Evolutionary conservation across 1,284 basidiomycete species (phyloP).

Genomic region (Cutaneotrichosporon mucoides): DNA sequence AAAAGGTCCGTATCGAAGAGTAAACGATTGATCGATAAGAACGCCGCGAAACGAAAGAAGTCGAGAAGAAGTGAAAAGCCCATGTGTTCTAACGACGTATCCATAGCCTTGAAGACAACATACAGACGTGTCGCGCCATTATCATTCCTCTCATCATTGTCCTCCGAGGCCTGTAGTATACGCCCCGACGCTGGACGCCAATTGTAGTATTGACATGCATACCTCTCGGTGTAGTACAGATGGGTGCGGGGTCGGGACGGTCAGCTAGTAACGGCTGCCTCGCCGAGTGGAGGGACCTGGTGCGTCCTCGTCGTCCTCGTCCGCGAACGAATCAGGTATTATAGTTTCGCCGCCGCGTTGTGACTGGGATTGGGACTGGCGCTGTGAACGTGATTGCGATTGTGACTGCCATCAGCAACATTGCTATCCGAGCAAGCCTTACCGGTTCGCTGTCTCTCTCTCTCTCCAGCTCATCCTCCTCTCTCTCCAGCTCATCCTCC

Average conservation of each 20-base stretch:
- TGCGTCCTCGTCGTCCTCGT: conserved; percentile 4
- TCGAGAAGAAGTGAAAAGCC: conserved; percentile 2
- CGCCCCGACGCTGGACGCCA: conserved; percentile 1
- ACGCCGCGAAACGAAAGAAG: background rate
- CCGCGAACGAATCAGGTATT: conserved; percentile 8
- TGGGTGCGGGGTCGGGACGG: background rate
- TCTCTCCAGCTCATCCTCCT: background rate
- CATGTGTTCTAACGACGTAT: background rate
- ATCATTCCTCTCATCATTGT: background rate
- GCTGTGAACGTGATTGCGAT: background rate
- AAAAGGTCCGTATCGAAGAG: conserved; percentile 1
- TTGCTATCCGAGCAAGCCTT: background rate
- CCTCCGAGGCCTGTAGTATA: background rate
- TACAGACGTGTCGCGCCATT: background rate
- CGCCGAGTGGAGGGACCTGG: too few species aligned
- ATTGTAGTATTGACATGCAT: conserved; percentile 2
- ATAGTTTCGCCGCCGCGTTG: conserved; percentile 6
- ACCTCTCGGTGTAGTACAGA: conserved; percentile 1
- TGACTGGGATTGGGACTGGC: background rate
- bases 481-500: background rate
- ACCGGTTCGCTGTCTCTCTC: background rate
- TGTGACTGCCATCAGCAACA: background rate
- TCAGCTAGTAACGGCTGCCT: background rate
- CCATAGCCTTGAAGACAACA: conserved; percentile 1
- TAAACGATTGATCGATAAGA: background rate